Evolutionary conservation across 495 filamentous ascomycete species (phyloP).

Genomic region (Xylaria sp.): DNA sequence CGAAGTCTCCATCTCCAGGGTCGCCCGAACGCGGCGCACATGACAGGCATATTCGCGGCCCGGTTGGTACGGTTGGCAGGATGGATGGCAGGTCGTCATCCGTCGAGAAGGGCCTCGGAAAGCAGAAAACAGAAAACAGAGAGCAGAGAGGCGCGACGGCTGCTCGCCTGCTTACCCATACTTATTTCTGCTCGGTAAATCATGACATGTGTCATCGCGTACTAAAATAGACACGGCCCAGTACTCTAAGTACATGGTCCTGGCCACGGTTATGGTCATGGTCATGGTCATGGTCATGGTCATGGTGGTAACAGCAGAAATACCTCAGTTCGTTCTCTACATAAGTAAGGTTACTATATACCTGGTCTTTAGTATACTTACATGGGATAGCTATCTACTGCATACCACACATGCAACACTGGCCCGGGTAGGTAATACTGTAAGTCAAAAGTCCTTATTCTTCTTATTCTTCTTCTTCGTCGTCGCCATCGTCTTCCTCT

Average conservation of each 20-base stretch:
- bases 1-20: constrained; percentile 19
- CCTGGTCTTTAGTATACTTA: no score
- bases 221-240: constrained; percentile 18
- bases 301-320: not conserved
- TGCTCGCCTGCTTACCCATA: constrained; percentile 13
- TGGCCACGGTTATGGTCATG: no score
- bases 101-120: constrained; percentile 16
- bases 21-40: constrained; percentile 22
- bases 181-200: constrained; percentile 1
- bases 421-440: not conserved
- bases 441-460: not conserved
- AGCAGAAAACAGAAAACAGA: no score
- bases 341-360: no score
- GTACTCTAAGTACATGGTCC: no score
- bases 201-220: constrained; percentile 9
- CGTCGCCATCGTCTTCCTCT: no score
- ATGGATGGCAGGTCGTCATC: constrained; percentile 8
- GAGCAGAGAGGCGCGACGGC: constrained; percentile 5
- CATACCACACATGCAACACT: constrained; percentile 12
- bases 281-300: not conserved
- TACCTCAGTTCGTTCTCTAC: not conserved
- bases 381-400: constrained; percentile 4
- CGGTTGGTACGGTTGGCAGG: constrained; percentile 18
- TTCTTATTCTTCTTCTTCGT: no score
- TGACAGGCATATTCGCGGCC: constrained; percentile 26